Conservation (phyloP, 805 yeast species). For the Hanseniaspora guilliermondii region DNA sequence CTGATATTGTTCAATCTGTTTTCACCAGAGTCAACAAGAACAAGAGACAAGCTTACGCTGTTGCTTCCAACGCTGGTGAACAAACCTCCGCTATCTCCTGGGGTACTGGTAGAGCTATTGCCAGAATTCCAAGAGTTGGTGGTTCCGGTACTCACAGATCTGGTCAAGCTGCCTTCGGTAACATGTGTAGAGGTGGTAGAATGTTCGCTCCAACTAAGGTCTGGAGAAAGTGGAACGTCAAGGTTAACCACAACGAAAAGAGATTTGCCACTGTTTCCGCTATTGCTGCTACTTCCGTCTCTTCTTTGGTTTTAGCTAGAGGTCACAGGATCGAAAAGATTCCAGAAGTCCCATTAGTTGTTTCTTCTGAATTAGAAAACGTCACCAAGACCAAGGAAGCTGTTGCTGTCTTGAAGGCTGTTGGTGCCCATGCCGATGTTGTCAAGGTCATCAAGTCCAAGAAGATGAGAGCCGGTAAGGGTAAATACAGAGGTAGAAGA, state of each 20-base stretch:
- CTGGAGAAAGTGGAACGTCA: constrained; percentile 99
- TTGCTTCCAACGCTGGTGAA: constrained; percentile 97
- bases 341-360: constrained; percentile 97
- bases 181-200: constrained; percentile 99
- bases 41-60: constrained; percentile 99
- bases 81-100: constrained; percentile 99
- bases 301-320: constrained; percentile 97
- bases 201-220: constrained; percentile 99
- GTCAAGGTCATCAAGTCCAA: constrained; percentile 95
- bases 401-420: constrained; percentile 91
- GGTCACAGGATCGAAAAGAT: constrained; percentile 99
- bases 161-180: constrained; percentile 99
- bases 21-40: constrained; percentile 98
- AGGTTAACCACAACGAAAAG: constrained; percentile 99
- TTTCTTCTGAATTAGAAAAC: constrained; percentile 82
- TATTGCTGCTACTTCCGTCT: constrained; percentile 96
- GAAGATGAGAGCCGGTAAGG: constrained; percentile 99
- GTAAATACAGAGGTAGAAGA: constrained; percentile 99
- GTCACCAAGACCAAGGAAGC: constrained; percentile 97
- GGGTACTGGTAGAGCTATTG: constrained; percentile 99
- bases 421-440: constrained; percentile 98
- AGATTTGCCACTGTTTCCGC: constrained; percentile 99
- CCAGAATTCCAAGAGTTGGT: constrained; percentile 99
- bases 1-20: constrained; percentile 97
- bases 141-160: constrained; percentile 99